Evolutionary conservation across 2,329 filamentous ascomycete genomes (phyloP).

Genomic region (Pseudonectria buxi): DNA sequence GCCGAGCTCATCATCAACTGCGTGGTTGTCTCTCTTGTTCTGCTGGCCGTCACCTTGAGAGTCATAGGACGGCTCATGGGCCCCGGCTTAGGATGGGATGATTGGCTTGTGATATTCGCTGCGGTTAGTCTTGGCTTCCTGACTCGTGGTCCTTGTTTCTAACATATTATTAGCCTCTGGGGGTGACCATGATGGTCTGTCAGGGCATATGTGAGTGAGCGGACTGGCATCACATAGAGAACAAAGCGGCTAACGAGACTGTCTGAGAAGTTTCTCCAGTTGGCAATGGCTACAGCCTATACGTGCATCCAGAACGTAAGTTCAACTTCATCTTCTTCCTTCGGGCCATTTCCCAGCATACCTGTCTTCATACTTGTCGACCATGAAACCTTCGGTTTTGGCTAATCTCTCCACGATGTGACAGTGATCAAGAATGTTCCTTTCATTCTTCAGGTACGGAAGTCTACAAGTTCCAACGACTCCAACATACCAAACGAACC

Average conservation of each 20-base stretch:
- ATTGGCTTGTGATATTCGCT: conserved; percentile 22
- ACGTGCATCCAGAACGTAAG: conserved; percentile 13
- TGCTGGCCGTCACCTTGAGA: conserved; percentile 21
- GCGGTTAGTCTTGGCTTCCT: conserved; percentile 10
- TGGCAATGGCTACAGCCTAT: conserved; percentile 19
- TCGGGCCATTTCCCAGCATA: too few species aligned
- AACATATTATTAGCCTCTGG: conserved; percentile 15
- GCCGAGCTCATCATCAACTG: conserved; percentile 25
- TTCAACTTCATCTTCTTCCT: neutral
- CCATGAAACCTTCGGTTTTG: too few species aligned
- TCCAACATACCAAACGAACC: neutral
- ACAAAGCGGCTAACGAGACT: neutral
- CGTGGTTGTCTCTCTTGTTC: conserved; percentile 24
- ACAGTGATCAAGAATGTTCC: conserved; percentile 17
- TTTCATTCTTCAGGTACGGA: conserved; percentile 18
- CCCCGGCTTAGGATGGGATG: conserved; percentile 28
- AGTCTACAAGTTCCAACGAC: too few species aligned
- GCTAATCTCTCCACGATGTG: neutral
- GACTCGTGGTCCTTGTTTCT: neutral
- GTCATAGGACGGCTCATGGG: conserved; percentile 23
- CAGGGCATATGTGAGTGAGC: conserved; percentile 19
- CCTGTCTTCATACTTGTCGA: too few species aligned
- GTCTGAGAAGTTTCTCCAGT: conserved; percentile 12
- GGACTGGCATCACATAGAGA: too few species aligned
- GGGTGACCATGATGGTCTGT: conserved; percentile 21